Evolutionary conservation across 768 basidiomycete genomes (phyloP), one percentile per base, ranked within the genome.

Genomic region (Lepiota venenata): DNA sequence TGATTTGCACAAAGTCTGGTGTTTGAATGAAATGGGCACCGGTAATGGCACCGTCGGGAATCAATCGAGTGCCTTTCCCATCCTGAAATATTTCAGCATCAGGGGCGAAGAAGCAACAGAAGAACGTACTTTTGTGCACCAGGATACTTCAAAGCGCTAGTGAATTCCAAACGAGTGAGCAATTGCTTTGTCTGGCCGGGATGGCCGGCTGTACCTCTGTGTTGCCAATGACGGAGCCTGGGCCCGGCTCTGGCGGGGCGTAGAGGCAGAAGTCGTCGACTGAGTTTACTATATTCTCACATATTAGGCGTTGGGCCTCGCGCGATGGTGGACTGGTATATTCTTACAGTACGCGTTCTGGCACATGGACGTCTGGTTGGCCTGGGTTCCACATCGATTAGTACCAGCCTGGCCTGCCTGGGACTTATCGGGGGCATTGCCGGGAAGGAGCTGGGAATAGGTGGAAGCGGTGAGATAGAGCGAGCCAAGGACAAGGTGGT

Each of bases 1-100:
- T 84, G 50, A 90, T 70, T 62, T 87, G 88, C 32, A 89, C 74
- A 65, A 83, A 91, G 65, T 85, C 84, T n/a, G 87, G 83, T 0
- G 89, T 88, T 58, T 81, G 74, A 4, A 89, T 75, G 64, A 88
- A 81, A 63, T 85, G 87, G 15, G 80, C 85, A 47, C 83, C 83
- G 1, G 71, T 74, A 61, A 90, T 81, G n/a, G 84, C 69, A 27
- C 86, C 90, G 50, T 83, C 79, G 10, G 88, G 90, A 58, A 92
- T 88, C 60, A 87, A 64, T 46, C 82, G 83, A 12, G 81, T 78
- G 27, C 87, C 87, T 45, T 82, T 76, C 36, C 79, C 81, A 58
- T 70, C 65, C 83, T 85, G 52, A 38, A 63, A 63, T 60, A 29
- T n/a, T 9, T 38, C 18, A 12, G 16, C 20, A 27, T 50, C 9